Evolutionary conservation across 225 moss, liverwort and hornwort genomes (phyloP), one percentile per base, ranked within the genome.

Genomic region (Rhytidiadelphus loreus): DNA sequence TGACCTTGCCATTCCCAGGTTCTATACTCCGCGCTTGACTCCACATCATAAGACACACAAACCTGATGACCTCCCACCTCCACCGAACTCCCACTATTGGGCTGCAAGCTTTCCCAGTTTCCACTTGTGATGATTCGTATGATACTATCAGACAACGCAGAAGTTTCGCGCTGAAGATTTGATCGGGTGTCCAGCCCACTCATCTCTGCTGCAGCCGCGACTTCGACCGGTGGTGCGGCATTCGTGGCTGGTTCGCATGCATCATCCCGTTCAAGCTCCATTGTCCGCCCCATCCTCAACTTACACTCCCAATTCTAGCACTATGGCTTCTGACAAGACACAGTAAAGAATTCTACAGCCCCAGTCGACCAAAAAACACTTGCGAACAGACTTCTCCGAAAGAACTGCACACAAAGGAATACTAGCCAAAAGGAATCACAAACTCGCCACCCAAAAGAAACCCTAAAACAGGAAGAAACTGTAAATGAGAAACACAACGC

Each of bases 1-100:
- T 94, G 94, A 55, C 94, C 94, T 85, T 94, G 94, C 94, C 94
- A 94, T 74, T 94, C 94, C 94, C 94, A 94, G 56, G 93, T 94
- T 70, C 93, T 82, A 25, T 93, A 93, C 29, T 92, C 94, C 52
- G 88, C 85, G 63, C 88, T 92, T 15, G 90, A 89, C 39, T 91
- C 92, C 87, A 65, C 88, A 70, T 93, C 94, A 33, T 90, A 94
- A 21, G 92, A 89, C 8, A 94, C 92, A 81, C 94, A 94, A 52
- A 94, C 92, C 28, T 94, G 93, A 84, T 94, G 93, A 37, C 80
- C 50, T 68, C 93, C 92, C 15, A 94, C 92, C 29, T 92, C 92
- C 69, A 91, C 94, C 33, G 93, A 92, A 32, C 86, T 88, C 13
- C 94, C 93, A 70, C 87, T 92, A 50, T 94, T 94, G 22, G 94